Evolutionary conservation across 495 filamentous ascomycete genomes (phyloP).

Genomic region (Rostrohypoxylon terebratum): DNA sequence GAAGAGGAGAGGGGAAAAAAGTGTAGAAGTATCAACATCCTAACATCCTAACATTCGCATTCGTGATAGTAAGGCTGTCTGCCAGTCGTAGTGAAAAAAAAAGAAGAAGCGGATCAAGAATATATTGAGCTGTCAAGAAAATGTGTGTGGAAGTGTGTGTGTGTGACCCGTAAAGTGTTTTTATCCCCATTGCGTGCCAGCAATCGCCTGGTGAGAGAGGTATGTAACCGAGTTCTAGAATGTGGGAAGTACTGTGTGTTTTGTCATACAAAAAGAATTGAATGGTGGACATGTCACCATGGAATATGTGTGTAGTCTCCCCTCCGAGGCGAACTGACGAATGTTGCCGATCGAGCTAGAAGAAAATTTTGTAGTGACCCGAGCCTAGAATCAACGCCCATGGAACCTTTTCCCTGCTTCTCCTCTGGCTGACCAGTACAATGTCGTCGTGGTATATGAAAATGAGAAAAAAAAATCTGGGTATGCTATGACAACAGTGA

Average conservation of each 20-base stretch:
- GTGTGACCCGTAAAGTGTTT: slow-evolving; percentile 27
- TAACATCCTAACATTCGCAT: slow-evolving; percentile 42
- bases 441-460: slow-evolving; percentile 39
- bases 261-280: slow-evolving; percentile 46
- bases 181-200: slow-evolving; percentile 40
- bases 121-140: slow-evolving; percentile 29
- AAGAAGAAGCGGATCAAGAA: slow-evolving; percentile 23
- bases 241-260: slow-evolving; percentile 8
- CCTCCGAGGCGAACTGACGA: neutral
- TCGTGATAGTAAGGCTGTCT: neutral
- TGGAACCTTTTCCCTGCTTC: slow-evolving; percentile 38
- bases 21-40: neutral
- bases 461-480: slow-evolving; percentile 31
- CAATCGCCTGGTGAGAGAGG: slow-evolving; percentile 32
- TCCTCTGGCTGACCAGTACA: slow-evolving; percentile 33
- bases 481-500: slow-evolving; percentile 41
- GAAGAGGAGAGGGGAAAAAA: neutral
- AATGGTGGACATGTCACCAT: slow-evolving; percentile 44
- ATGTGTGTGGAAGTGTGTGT: slow-evolving; percentile 1
- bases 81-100: neutral
- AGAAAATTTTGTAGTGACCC: slow-evolving; percentile 36
- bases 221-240: slow-evolving; percentile 30
- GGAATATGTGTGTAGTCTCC: slow-evolving; percentile 1
- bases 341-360: slow-evolving; percentile 31
- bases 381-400: slow-evolving; percentile 40